Evolutionary conservation across 176 grass and related monocot genomes (phyloP), one percentile per base, ranked within the genome.

Genomic region (Paspalum notatum): DNA sequence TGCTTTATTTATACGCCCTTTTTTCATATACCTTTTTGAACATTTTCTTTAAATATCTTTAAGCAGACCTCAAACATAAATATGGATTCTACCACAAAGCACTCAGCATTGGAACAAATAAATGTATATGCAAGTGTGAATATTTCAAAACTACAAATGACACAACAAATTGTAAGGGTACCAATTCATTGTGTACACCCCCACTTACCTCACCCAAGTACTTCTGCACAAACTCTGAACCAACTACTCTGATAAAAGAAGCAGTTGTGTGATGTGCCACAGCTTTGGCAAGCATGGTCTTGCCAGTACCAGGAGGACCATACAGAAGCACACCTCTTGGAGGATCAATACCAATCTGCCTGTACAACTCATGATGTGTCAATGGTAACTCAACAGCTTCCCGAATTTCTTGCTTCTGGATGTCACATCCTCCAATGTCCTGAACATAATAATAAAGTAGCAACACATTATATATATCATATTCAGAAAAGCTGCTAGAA

Each of bases 351-450:
- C 94, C 94, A 70, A 97, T 97, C 80, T 97, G 94, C 80, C 92
- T 97, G 94, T 97, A 97, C 57, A 97, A 70, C 5, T 97, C 91
- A 54, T 97, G 94, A 42, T 97, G 89, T 20, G 94, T 92, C 87
- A 94, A 83, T 4, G 96, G 96, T 50, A 98, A 80, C 66, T 98
- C 96, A 75, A 98, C 96, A 77, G 96, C 96, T 87, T 95, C 96
- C 60, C 90, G 82, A 9, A 95, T 98, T 85, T 98, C 96, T 82
- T 98, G 96, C 52, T 98, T 98, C 61, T 98, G 92, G 62, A 98
- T 98, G 63, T 98, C 92, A 63, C 96, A 98, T 55, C 96, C 96
- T 58, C 96, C 96, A 83, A 98, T 98, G 71, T 98, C 96, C 96
- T 98, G 82, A 49, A 67, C 40, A 84, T 24, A 45, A 42, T 81